A percentile compares a stretch with the other conserved stretches of the same genome.
Evolutionary conservation across 108 stramenopile genomes (phyloP).

Genomic region (Nannochloropsis gaditana): DNA sequence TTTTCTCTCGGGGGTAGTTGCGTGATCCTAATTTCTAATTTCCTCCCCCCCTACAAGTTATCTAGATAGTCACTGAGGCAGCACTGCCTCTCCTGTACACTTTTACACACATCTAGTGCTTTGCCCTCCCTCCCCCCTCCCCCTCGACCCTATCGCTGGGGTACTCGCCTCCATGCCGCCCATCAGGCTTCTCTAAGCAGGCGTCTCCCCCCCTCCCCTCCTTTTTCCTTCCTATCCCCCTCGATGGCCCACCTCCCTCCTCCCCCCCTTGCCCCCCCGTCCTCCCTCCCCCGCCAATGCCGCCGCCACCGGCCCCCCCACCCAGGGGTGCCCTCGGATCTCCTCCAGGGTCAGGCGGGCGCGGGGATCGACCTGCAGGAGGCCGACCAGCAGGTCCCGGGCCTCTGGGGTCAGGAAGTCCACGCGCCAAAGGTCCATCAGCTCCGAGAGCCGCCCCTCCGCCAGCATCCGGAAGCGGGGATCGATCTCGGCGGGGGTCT

Average conservation of each 20-base stretch:
- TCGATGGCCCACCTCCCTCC: neutral
- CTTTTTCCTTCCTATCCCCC: neutral
- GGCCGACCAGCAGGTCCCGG: conserved; percentile 1
- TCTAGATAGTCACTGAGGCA: too few species aligned
- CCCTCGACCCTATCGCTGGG: neutral
- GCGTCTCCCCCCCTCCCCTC: neutral
- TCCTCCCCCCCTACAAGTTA: too few species aligned
- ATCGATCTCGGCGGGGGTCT: neutral
- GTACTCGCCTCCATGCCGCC: too few species aligned
- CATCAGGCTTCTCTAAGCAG: too few species aligned
- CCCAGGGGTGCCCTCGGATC: conserved; percentile 28
- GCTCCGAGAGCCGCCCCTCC: neutral
- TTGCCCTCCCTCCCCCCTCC: neutral
- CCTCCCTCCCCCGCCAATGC: neutral
- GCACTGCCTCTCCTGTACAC: too few species aligned
- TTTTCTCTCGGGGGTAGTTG: too few species aligned
- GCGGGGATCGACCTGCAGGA: conserved; percentile 21
- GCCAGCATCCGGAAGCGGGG: conserved; percentile 25
- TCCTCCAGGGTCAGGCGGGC: conserved; percentile 25
- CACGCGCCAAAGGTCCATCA: conserved; percentile 20
- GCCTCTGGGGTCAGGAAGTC: neutral
- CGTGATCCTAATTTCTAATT: too few species aligned
- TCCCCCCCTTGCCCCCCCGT: neutral
- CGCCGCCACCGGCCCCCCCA: neutral
- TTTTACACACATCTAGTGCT: too few species aligned